Evolutionary conservation across 495 filamentous ascomycete genomes (phyloP), one percentile per base, ranked within the genome.

Genomic region (Neurospora sp.): DNA sequence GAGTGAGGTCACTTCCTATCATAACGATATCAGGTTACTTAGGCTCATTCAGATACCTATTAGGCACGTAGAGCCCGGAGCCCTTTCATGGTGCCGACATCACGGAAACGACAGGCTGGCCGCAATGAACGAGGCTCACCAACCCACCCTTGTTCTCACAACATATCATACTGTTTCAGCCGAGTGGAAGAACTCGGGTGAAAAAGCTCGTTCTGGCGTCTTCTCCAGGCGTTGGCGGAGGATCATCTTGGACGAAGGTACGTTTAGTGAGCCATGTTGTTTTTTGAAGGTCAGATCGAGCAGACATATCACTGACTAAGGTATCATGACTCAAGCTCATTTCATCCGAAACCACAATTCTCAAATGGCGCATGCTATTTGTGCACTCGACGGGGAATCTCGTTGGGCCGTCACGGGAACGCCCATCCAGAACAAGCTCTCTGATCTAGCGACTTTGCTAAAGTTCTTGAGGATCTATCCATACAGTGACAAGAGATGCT

Each of bases 161-260:
- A 85, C 82, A 9, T 85, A 85, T 72, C 78, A 85, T 69, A 81
- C 82, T 0, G 75, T 84, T 8, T 78, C 81, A 10, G 72, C 75
- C 9, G 82, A 84, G 27, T 81, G 79, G 81, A 77, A 71, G 41
- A 1, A 48, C 73, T 39, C 18, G 72, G 71, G 23, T 75, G 59
- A 18, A 41, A 46, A 5, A 14, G 72, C 62, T 38, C 72, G 39
- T 9, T 77, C 76, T 0, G 16, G 75, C 1, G 59, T 82, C 3
- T 83, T 84, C 72, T 77, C 76, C 1, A 71, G 73, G 9, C 74
- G 42, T 2, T 86, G 84, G 85, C 77, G 71, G 14, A 74, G 85
- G 8, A 74, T 87, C 18, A 77, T 87, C 8, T 71, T 87, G 18
- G 85, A 87, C 72, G 85, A 87, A 83, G 85, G 85, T 84, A 73